Conservation (phyloP, 2,329 filamentous ascomycete genomes). For the Biscogniauxia sp. region DNA sequence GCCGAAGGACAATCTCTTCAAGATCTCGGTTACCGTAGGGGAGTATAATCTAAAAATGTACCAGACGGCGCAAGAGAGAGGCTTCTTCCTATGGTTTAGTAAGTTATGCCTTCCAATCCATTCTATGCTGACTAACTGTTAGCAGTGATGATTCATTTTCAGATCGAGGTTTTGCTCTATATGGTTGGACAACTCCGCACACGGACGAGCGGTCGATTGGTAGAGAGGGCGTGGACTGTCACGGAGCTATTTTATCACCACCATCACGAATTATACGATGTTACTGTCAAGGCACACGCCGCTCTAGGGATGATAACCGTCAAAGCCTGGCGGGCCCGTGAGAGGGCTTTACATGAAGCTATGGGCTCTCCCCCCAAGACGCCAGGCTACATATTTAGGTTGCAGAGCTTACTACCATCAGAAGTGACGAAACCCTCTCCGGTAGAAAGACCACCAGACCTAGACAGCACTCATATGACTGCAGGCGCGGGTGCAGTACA, state of each 20-base stretch:
- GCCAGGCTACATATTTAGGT: conserved; percentile 45
- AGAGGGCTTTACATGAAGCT: conserved; percentile 37
- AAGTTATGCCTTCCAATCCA: conserved; percentile 27
- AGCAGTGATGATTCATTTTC: conserved; percentile 45
- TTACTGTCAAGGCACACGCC: conserved; percentile 43
- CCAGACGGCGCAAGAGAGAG: conserved; percentile 39
- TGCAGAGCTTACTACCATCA: conserved; percentile 42
- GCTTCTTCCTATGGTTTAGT: conserved; percentile 54
- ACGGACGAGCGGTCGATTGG: conserved; percentile 46
- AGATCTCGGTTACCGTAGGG: conserved; percentile 47
- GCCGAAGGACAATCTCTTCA: conserved; percentile 54
- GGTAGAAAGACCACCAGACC: conserved; percentile 17
- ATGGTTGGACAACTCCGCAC: conserved; percentile 53
- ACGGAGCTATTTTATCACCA: conserved; percentile 47
- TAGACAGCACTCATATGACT: conserved; percentile 4
- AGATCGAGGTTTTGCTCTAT: conserved; percentile 55
- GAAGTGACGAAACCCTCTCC: conserved; percentile 35
- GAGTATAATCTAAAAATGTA: conserved; percentile 48
- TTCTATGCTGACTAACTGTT: conserved; percentile 8
- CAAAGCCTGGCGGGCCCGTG: conserved; percentile 53
- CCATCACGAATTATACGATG: conserved; percentile 51
- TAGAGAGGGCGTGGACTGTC: conserved; percentile 52
- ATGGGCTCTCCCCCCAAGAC: conserved; percentile 38
- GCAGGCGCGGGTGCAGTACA: conserved; percentile 6
- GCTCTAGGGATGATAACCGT: conserved; percentile 47